phyloP scores from a whole-genome alignment of 164 flowering plant genomes.

The Echeveria elegans region DNA sequence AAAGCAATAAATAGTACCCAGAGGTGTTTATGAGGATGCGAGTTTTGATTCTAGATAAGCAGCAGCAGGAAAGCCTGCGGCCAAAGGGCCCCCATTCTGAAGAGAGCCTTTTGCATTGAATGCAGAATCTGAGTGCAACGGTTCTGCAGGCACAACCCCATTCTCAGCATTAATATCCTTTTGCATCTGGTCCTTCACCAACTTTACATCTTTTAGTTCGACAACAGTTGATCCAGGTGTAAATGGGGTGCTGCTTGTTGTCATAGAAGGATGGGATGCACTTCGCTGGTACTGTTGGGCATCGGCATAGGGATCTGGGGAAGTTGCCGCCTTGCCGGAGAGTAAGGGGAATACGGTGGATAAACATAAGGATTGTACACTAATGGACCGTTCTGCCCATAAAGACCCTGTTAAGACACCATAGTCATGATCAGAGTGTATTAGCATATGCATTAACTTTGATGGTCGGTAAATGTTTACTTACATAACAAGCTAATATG shows the following conservation, averaged over 20 bases:
- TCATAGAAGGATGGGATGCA: slow-evolving; percentile 27
- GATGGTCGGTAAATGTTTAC: no score
- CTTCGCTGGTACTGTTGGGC: slow-evolving; percentile 61
- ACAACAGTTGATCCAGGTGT: slow-evolving; percentile 17
- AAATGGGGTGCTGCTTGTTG: slow-evolving; percentile 22
- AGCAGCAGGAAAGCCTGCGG: slow-evolving; percentile 25
- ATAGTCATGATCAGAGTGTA: not conserved
- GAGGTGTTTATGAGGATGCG: slow-evolving; percentile 31
- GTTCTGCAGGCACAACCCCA: slow-evolving; percentile 20
- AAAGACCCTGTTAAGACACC: slow-evolving; percentile 25
- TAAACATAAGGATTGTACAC: slow-evolving; percentile 54
- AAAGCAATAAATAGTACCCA: slow-evolving; percentile 29
- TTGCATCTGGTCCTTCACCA: slow-evolving; percentile 34
- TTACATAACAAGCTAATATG: no score
- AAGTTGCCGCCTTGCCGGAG: slow-evolving; percentile 41
- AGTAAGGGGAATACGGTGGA: slow-evolving; percentile 47
- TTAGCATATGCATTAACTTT: not conserved
- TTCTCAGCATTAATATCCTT: slow-evolving; percentile 28
- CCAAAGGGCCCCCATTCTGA: slow-evolving; percentile 23
- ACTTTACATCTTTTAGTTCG: slow-evolving; percentile 27
- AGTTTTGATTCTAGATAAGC: slow-evolving; percentile 46
- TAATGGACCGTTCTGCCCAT: slow-evolving; percentile 45
- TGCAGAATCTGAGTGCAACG: slow-evolving; percentile 24
- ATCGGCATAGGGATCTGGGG: slow-evolving; percentile 52
- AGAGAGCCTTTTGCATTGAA: slow-evolving; percentile 28